Conservation (phyloP, 78 protist species). For the Dictyostelium capitatum region DNA sequence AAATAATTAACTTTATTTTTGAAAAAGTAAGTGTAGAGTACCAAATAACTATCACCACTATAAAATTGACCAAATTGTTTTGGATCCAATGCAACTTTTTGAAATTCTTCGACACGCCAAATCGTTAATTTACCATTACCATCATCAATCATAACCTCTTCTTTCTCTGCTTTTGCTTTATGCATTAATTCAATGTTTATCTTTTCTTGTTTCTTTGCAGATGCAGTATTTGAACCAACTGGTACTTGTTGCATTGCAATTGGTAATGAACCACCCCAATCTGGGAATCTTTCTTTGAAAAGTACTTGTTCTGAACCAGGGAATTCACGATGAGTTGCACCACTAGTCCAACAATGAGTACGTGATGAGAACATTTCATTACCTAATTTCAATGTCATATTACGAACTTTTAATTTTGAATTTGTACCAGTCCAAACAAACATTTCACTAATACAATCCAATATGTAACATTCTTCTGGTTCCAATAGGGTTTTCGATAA, state of each 20-base stretch:
- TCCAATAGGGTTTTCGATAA: slow-evolving; percentile 63
- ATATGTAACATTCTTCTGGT: slow-evolving; percentile 50
- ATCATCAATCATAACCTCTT: slow-evolving; percentile 86
- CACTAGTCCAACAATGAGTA: neutral
- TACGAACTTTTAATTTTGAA: slow-evolving; percentile 46
- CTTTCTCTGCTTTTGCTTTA: slow-evolving; percentile 63
- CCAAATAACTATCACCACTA: slow-evolving; percentile 86
- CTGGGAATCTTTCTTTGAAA: slow-evolving; percentile 81
- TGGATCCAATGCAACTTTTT: slow-evolving; percentile 56
- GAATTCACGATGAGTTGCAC: slow-evolving; percentile 64
- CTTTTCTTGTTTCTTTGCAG: slow-evolving; percentile 65
- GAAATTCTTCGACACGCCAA: slow-evolving; percentile 87
- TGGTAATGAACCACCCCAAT: slow-evolving; percentile 84
- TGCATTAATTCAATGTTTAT: slow-evolving; percentile 40
- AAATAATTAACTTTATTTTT: slow-evolving; percentile 85
- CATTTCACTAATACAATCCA: slow-evolving; percentile 82
- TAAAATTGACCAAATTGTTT: slow-evolving; percentile 68
- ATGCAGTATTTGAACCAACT: slow-evolving; percentile 78
- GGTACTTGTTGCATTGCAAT: slow-evolving; percentile 60
- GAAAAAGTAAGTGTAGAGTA: slow-evolving; percentile 81
- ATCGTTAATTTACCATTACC: slow-evolving; percentile 61
- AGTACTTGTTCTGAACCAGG: slow-evolving; percentile 84
- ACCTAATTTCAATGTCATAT: slow-evolving; percentile 56
- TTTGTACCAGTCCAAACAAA: slow-evolving; percentile 85
- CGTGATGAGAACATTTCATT: slow-evolving; percentile 45